Evolutionary conservation across 345 rosid genomes (phyloP).

Genomic region (Eucalyptus leucophloia): DNA sequence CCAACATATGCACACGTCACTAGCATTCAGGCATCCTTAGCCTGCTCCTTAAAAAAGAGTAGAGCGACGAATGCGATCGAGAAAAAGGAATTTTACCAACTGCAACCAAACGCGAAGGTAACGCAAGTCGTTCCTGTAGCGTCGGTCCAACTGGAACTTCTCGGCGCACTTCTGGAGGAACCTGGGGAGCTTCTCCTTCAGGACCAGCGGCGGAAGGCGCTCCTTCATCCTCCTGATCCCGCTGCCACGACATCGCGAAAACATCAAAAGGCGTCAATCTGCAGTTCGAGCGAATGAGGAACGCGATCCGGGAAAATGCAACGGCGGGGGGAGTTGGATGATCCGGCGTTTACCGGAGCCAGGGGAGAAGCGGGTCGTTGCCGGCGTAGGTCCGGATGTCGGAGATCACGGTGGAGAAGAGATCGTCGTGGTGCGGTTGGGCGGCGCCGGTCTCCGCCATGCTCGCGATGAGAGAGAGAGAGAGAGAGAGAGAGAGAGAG

Average conservation of each 20-base stretch:
- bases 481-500: background rate
- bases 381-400: constrained; percentile 82
- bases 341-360: constrained; percentile 59
- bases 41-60: background rate
- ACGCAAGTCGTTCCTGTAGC: constrained; percentile 68
- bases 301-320: background rate
- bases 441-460: background rate
- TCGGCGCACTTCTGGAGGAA: constrained; percentile 76
- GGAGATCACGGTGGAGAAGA: constrained; percentile 57
- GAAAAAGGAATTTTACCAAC: constrained; percentile 29
- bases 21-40: background rate
- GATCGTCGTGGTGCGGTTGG: constrained; percentile 16
- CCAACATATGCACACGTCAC: background rate
- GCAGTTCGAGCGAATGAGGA: background rate
- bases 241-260: background rate
- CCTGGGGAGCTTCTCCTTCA: constrained; percentile 78
- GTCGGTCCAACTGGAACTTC: constrained; percentile 62
- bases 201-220: constrained; percentile 25
- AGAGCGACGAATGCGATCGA: background rate
- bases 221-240: constrained; percentile 76
- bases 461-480: background rate
- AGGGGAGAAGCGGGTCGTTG: constrained; percentile 75
- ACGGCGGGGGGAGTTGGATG: background rate
- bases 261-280: background rate
- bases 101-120: constrained; percentile 89